Evolutionary conservation across 2,329 filamentous ascomycete species (phyloP).

Genomic region (Botrytis paeoniae): DNA sequence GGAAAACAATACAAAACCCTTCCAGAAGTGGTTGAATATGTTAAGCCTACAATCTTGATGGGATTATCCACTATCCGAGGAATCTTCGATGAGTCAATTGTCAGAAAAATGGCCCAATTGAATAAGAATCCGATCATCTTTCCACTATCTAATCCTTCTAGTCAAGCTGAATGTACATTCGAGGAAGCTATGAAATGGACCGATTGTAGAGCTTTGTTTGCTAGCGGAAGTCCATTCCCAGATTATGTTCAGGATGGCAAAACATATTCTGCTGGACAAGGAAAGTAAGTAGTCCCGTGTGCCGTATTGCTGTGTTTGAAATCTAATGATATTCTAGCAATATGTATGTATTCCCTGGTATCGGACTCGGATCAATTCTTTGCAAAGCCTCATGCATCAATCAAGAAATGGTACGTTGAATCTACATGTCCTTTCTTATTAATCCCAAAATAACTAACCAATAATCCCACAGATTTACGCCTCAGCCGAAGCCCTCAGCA

Average conservation of each 20-base stretch:
- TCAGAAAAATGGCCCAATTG: slow-evolving; percentile 71
- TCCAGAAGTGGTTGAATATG: slow-evolving; percentile 62
- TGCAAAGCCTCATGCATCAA: slow-evolving; percentile 60
- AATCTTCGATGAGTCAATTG: slow-evolving; percentile 69
- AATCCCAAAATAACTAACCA: slow-evolving; percentile 49
- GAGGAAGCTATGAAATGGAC: slow-evolving; percentile 76
- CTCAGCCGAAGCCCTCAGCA: slow-evolving; percentile 69
- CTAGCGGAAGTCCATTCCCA: slow-evolving; percentile 81
- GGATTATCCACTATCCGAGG: slow-evolving; percentile 77
- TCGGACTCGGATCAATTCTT: slow-evolving; percentile 75
- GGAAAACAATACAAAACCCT: slow-evolving; percentile 54
- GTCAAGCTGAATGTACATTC: slow-evolving; percentile 77
- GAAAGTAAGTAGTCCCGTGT: slow-evolving; percentile 38
- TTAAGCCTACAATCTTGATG: slow-evolving; percentile 78
- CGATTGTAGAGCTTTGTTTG: slow-evolving; percentile 69
- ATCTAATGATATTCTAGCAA: slow-evolving; percentile 63
- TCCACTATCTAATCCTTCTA: slow-evolving; percentile 80
- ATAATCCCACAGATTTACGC: slow-evolving; percentile 63
- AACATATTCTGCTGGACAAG: slow-evolving; percentile 47
- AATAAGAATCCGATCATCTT: slow-evolving; percentile 70
- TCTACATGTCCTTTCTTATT: not conserved
- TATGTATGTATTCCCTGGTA: slow-evolving; percentile 79
- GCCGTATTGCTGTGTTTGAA: not conserved
- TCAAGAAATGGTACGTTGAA: slow-evolving; percentile 32
- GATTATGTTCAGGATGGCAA: slow-evolving; percentile 59